Base-by-base conservation (phyloP, 192 early-diverging fungal species). In the Radiomyces spectabilis region DNA sequence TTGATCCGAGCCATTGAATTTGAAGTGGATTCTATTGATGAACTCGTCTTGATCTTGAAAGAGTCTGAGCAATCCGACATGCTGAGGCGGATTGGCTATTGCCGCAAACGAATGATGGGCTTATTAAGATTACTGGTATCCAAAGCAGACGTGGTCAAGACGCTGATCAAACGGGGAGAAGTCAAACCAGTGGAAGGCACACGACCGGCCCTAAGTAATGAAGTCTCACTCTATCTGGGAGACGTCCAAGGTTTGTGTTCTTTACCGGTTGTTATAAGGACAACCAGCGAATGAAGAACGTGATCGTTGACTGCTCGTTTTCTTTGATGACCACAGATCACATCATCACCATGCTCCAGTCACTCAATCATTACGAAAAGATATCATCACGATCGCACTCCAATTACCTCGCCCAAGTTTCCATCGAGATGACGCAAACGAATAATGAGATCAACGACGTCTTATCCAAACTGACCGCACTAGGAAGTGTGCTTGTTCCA, bases 1-100 rank as follows among this genome's bases (percentile, higher is more conserved):
- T 72, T 93, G 12, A 74, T 97, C 44, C 78, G 82, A 34, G 66
- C 81, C 8, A 87, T 98, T 60, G 96, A 98, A 72, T 80, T 89
- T 48, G 94, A 97, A 62, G 96, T 98, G 2, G 93, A 95, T 52
- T 77, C 84, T 0, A 94, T 98, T 51, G 94, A 98, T 63, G 96
- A 98, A 53, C 66, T 97, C 0, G 93, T 97, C 0, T 72, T 98
- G 21, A 85, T 97, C 22, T 72, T 95, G n/a, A 85, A 91, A 47
- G 91, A 94, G 63, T 85, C 87, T 2, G 94, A 97, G 61, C 83
- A 86, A 34, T 80, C 76, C 1, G 86, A 88, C 51, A 89, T 89
- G 87, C 61, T 91, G 33, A 63, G 85, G 40, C 71, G 85, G 0
- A 91, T 89, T 55, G 84, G 87, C 26, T 81, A 78, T 29, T 85